These are phyloP conservation scores for Diaporthe humulicola DNA, from an alignment of 2,329 filamentous ascomycete genomes.

Conservation along the genomic window DNA sequence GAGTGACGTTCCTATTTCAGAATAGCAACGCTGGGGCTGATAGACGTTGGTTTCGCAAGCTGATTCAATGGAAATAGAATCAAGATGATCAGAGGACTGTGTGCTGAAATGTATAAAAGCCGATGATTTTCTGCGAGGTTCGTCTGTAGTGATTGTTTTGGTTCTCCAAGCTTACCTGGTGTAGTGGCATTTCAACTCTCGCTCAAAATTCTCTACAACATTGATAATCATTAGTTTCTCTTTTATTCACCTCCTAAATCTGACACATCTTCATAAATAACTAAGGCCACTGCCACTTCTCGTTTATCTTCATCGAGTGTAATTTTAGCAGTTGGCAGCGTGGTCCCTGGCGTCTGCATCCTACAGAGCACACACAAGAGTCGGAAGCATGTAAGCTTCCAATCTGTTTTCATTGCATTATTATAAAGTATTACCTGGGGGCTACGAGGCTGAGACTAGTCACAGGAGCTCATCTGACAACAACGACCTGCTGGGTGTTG, in stretches of 20 bases:
- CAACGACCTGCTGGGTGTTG: not conserved
- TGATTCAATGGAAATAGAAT: not conserved
- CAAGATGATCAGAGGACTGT: not conserved
- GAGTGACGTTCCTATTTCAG: not conserved
- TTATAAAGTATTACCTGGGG: accelerated
- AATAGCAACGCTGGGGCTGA: not conserved
- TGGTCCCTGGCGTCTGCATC: too few relatives aligned
- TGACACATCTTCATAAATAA: not conserved
- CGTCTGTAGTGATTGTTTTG: not conserved
- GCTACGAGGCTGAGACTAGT: not conserved
- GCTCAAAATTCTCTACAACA: not conserved
- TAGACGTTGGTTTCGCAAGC: not conserved
- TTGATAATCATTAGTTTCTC: not conserved
- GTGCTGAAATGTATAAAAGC: not conserved
- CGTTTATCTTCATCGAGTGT: not conserved
- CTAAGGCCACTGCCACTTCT: not conserved
- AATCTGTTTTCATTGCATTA: not conserved
- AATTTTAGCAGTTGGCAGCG: too few relatives aligned
- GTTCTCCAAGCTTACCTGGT: not conserved
- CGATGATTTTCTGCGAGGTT: not conserved
- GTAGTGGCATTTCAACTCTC: not conserved
- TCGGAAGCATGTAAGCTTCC: not conserved
- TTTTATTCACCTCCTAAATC: not conserved
- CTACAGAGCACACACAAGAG: not conserved
- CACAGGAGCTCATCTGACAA: not conserved